Evolutionary conservation across 768 basidiomycete species (phyloP), one percentile per base, ranked within the genome.

Genomic region (Boletellus ananas): DNA sequence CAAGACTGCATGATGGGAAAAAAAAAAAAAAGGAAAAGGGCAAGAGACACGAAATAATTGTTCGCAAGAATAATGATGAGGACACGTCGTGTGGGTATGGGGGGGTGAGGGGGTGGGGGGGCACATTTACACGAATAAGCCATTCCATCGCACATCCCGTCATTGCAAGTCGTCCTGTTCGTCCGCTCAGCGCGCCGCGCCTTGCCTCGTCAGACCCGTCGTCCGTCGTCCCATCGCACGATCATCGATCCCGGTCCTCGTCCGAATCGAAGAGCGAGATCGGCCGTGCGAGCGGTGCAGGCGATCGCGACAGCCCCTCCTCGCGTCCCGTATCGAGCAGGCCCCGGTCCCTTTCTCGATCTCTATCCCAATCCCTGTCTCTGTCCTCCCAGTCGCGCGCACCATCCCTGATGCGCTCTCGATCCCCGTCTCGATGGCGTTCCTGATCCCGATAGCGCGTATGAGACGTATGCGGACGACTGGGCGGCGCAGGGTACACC

Each of bases 261-360:
- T 60, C 63, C 1, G 63, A 62, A 54, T 64, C 64, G 2, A 67
- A 69, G 3, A 69, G 57, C 18, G 66, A 67, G 16, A 67, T 67
- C 5, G 68, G 66, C 12, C 66, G 59, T 39, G 52, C 51, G 0
- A 68, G 56, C 14, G 67, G 50, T 13, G 66, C 68, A 6, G 66
- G 68, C 34, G 66, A 67, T 8, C 35, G 57, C 16, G 56, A 54
- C 33, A 43, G 21, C 11, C 51, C 60, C 17, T 52, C 59, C 1
- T 51, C 51, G 16, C 50, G 50, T 25, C 48, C 61, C 12, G 13
- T 12, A n/a, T 63, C 49, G 8, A 29, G 29, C 7, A 29, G 29
- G 3, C 29, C 29, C 12, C 7, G 34, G 1, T 44, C 47, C 9
- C 38, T 13, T 7, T 31, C 43, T 29, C 34, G 18, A 25, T 21